Percentiles rank a stretch among this genome's conserved stretches.
These are phyloP conservation scores for Thalia dealbata DNA, from an alignment of 176 grass and related monocot species.

Conservation along the genomic window DNA sequence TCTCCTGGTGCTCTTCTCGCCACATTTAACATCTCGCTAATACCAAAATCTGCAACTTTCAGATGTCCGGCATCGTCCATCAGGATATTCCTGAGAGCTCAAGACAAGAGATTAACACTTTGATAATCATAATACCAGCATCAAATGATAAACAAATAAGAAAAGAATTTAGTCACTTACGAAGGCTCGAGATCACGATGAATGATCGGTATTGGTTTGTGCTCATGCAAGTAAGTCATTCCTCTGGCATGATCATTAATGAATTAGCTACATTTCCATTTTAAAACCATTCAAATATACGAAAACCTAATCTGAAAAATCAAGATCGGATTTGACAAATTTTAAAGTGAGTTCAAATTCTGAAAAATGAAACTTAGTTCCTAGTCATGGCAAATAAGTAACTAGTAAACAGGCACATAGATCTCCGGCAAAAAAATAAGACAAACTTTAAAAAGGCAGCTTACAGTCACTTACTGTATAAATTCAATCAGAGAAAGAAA, in stretches of 20 bases:
- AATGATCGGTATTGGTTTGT: conserved; percentile 83
- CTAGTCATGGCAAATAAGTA: background rate
- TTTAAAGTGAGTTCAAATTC: background rate
- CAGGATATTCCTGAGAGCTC: conserved; percentile 81
- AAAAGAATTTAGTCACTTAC: conserved; percentile 43
- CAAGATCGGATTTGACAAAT: too few species aligned
- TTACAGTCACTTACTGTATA: background rate
- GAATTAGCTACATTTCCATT: background rate
- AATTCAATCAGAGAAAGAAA: background rate
- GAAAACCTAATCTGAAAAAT: too few species aligned
- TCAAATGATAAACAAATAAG: conserved; percentile 4
- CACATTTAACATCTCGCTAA: conserved; percentile 85
- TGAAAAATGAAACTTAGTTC: too few species aligned
- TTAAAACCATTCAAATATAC: background rate
- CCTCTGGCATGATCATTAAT: conserved; percentile 44
- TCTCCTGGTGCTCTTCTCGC: conserved; percentile 63
- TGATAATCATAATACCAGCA: background rate
- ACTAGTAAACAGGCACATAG: background rate
- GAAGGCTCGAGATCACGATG: conserved; percentile 97
- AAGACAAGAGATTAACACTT: conserved; percentile 8
- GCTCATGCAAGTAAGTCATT: conserved; percentile 91
- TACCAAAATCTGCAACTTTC: conserved; percentile 95
- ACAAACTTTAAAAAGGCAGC: background rate
- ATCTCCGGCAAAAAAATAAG: background rate
- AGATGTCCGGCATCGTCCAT: conserved; percentile 90